Evolutionary conservation across 805 yeast species (phyloP), one percentile per base, ranked within the genome.

Genomic region (Teunomyces pallodes): DNA sequence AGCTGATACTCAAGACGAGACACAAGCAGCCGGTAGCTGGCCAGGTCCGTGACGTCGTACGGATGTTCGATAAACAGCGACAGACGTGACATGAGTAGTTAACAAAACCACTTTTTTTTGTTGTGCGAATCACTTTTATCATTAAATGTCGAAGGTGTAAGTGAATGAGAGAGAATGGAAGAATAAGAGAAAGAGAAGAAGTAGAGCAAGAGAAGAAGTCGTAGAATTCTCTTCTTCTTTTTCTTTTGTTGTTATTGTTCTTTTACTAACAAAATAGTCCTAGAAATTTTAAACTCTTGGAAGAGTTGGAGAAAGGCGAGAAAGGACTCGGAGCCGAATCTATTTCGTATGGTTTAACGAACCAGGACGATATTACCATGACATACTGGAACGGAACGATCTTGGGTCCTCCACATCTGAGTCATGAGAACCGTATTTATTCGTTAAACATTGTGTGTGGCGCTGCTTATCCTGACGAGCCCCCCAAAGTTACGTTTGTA

Each of bases 351-450:
- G 99, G 99, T 0, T 77, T 94, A 42, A 83, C 89, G 20, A 92
- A 89, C 59, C 83, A 86, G 53, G 96, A 88, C 59, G 99, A 94
- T 65, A 88, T 91, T 56, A 75, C 90, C 45, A 89, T 94, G 96
- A 87, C 96, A 9, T 70, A 86, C 59, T 94, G 99, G 99, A 94
- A 91, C 69, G 99, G 97, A 9, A 94, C 99, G 30, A 92, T 94
- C 45, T 74, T 94, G 54, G 99, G 99, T 0, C 99, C 99, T 3
- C 99, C 99, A 31, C 96, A 87, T 61, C 69, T 74, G 10, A 81
- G 81, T 26, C 97, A 92, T 65, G 97, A 91, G 66, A 94, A 94
- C 68, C 79, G 99, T 62, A 94, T 94, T 53, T 94, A 94, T 66
- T 84, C 89, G 31, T 75, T 94, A 47, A 82, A 80, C 46, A 82